Evolutionary conservation across 352 stramenopile genomes (phyloP).

Genomic region (Plasmopara muralis): DNA sequence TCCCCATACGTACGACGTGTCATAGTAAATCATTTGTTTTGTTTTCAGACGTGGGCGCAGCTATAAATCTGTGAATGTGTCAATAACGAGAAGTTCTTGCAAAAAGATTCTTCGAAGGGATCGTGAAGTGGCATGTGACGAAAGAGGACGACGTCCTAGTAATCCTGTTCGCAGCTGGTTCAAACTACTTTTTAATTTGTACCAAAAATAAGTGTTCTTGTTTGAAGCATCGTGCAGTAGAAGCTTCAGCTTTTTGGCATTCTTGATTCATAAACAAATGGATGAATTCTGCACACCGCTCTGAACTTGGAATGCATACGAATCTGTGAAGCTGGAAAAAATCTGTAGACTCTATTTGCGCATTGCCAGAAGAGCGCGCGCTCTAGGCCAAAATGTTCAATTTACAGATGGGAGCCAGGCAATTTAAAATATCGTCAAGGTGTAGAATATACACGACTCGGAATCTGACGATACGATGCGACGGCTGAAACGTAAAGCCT

Average conservation of each 20-base stretch:
- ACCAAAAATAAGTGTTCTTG: too few relatives aligned
- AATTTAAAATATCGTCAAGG: too few relatives aligned
- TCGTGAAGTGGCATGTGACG: neutral
- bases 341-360: too few relatives aligned
- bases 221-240: too few relatives aligned
- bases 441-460: too few relatives aligned
- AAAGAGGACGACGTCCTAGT: neutral
- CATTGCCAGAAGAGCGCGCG: too few relatives aligned
- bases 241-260: conserved; percentile 1
- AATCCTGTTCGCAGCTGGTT: neutral
- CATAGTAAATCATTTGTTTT: conserved; percentile 73
- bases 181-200: neutral
- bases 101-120: neutral
- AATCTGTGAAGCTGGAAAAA: neutral
- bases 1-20: conserved; percentile 45
- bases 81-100: conserved; percentile 1
- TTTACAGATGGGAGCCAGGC: too few relatives aligned
- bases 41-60: conserved; percentile 1
- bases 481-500: too few relatives aligned
- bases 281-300: conserved; percentile 16
- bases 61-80: conserved; percentile 10
- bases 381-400: too few relatives aligned
- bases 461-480: too few relatives aligned
- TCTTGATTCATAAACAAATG: conserved; percentile 9
- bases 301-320: conserved; percentile 7